Base-by-base conservation (phyloP, 2,329 filamentous ascomycete species). In the Trichothecium roseum region DNA sequence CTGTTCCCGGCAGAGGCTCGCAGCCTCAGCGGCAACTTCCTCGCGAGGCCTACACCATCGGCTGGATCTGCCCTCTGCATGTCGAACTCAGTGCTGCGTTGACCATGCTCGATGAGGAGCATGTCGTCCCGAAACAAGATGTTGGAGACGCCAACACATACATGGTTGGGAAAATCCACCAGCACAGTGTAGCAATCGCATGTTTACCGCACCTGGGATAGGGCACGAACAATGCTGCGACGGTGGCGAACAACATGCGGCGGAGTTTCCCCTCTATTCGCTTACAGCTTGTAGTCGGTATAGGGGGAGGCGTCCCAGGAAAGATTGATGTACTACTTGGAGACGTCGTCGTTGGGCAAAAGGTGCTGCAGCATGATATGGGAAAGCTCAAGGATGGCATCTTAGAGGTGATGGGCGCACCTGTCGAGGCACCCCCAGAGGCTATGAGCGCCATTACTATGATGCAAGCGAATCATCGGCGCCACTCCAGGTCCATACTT, bases 161-260 rank as follows among this genome's bases (percentile, higher is more conserved):
- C 36, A 43, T 41, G 4, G 40, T 54, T 1, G 59, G 56, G 1
- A 36, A 30, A 1, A 52, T 61, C 2, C 49, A 48, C 1, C 37
- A 39, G 13, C 55, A 62, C 35, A 55, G 62, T 27, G 42, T 61
- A 6, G 57, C 57, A 8, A 50, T 63, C 12, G 44, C 47, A 6
- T 42, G 36, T 5, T 30, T 56, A 3, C 51, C 54, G 0, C 38
- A 44, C 5, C 51, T 43, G 10, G 32, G 42, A 5, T 53, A 53
- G 18, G 55, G 55, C 1, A 47, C 42, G 4, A 39, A 9, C 5
- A 37, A 41, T n/a, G 51, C 54, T 0, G 48, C 53, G 5, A 34
- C 30, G 6, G 42, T 45, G 0, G n/a, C 41, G 8, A 42, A 32
- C 13, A 30, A 44, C 14, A 34, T 46, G 32, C 13, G 14, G 2